phyloP scores from a whole-genome alignment of 1,139 yeast genomes.

The Pichia sp. region DNA sequence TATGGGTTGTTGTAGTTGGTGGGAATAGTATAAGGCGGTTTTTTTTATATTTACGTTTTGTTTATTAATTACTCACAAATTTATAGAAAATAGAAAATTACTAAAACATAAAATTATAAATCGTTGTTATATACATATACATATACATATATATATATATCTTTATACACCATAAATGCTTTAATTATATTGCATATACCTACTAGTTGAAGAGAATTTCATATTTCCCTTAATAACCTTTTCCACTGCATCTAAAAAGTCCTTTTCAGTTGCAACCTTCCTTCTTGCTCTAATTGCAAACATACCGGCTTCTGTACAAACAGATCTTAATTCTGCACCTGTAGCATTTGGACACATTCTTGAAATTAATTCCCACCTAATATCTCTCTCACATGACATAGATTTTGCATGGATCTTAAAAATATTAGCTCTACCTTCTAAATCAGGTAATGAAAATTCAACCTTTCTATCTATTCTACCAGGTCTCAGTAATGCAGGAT shows the following conservation, averaged over 20 bases:
- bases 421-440: conserved; percentile 96
- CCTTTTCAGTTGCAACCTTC: conserved; percentile 96
- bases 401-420: conserved; percentile 95
- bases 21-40: no score
- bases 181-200: conserved; percentile 93
- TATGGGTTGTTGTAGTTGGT: conserved; percentile 94
- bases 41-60: neutral
- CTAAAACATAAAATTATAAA: no score
- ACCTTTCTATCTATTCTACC: conserved; percentile 98
- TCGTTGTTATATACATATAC: neutral
- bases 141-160: neutral
- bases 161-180: no score
- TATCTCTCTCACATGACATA: conserved; percentile 95
- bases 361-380: conserved; percentile 96
- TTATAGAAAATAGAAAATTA: no score
- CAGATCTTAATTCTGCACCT: conserved; percentile 96
- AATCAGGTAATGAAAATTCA: conserved; percentile 90
- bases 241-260: conserved; percentile 93
- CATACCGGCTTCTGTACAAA: conserved; percentile 98
- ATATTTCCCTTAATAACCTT: conserved; percentile 97
- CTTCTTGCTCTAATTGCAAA: conserved; percentile 97
- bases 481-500: conserved; percentile 95
- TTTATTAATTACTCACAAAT: neutral
- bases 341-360: conserved; percentile 96
- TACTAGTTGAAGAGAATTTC: conserved; percentile 94